Percentiles rank a stretch among this genome's conserved stretches.
Evolutionary conservation across 495 filamentous ascomycete species (phyloP).

Genomic region (Hypoxylon lenormandii): DNA sequence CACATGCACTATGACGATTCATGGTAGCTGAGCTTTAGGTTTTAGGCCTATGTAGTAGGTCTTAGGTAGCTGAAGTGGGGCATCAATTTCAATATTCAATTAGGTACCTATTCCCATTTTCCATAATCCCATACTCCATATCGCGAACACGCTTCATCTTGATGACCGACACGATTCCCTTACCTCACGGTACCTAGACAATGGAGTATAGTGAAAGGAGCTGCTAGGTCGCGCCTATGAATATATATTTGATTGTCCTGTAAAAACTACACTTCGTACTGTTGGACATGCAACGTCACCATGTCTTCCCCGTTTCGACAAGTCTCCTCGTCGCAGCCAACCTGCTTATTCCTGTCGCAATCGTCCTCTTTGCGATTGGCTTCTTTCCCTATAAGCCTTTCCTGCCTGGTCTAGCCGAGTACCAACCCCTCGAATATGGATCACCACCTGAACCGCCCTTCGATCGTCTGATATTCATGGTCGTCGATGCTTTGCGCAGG

Average conservation of each 20-base stretch:
- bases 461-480: conserved; percentile 95
- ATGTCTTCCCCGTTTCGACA: conserved; percentile 54
- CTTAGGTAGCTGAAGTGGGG: neutral
- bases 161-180: conserved; percentile 11
- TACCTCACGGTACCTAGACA: conserved; percentile 7
- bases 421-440: conserved; percentile 63
- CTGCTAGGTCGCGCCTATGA: conserved; percentile 7
- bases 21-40: too few relatives aligned
- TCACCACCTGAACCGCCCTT: conserved; percentile 73
- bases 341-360: conserved; percentile 77
- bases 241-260: neutral
- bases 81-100: conserved; percentile 3
- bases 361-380: conserved; percentile 85
- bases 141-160: neutral
- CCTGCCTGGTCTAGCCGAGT: conserved; percentile 80
- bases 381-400: conserved; percentile 99
- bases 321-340: conserved; percentile 73
- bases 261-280: conserved; percentile 4
- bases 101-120: too few relatives aligned
- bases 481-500: conserved; percentile 94
- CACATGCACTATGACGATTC: too few relatives aligned
- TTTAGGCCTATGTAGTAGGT: too few relatives aligned
- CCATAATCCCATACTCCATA: conserved; percentile 9
- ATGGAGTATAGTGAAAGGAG: conserved; percentile 31
- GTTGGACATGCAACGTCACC: conserved; percentile 49